phyloP scores from a whole-genome alignment of 495 filamentous ascomycete species.

The Glutinoglossum americanum region DNA sequence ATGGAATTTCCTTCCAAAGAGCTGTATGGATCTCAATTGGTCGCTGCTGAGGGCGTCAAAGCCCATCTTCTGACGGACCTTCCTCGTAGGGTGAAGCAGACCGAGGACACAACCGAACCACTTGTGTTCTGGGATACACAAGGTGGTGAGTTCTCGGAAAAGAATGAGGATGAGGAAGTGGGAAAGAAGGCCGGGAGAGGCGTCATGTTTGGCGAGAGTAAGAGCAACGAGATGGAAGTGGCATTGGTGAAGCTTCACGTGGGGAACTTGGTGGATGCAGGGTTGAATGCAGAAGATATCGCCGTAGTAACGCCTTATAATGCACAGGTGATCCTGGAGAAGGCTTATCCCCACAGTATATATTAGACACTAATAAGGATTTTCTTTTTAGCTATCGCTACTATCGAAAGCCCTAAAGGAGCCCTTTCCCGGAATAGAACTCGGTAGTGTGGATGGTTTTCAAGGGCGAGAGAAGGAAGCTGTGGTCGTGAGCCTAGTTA shows the following conservation, averaged over 20 bases:
- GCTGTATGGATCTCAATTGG: slow-evolving; percentile 61
- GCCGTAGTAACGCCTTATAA: slow-evolving; percentile 94
- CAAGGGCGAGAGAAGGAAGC: slow-evolving; percentile 96
- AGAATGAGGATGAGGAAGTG: slow-evolving; percentile 19
- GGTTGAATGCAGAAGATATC: slow-evolving; percentile 59
- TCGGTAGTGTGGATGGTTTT: slow-evolving; percentile 92
- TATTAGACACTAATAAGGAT: slow-evolving; percentile 2
- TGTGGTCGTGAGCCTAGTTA: slow-evolving; percentile 72
- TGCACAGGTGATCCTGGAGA: slow-evolving; percentile 41
- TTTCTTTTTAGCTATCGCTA: slow-evolving; percentile 35
- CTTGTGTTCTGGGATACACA: slow-evolving; percentile 93
- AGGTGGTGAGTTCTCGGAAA: slow-evolving; percentile 69
- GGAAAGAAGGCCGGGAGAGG: slow-evolving; percentile 24
- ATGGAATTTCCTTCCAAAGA: slow-evolving; percentile 85
- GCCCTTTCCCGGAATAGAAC: slow-evolving; percentile 59
- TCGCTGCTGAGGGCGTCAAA: slow-evolving; percentile 60
- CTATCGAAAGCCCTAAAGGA: slow-evolving; percentile 57
- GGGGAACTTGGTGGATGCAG: slow-evolving; percentile 46
- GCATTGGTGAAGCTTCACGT: slow-evolving; percentile 61
- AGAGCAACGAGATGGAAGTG: slow-evolving; percentile 85
- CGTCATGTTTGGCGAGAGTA: slow-evolving; percentile 55
- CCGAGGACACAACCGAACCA: slow-evolving; percentile 73
- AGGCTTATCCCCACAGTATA: not conserved
- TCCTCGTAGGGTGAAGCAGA: slow-evolving; percentile 55
- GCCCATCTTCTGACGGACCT: slow-evolving; percentile 52